Evolutionary conservation across 805 yeast species (phyloP), one percentile per base, ranked within the genome.

Genomic region (Saccharomycopsis fermentans): DNA sequence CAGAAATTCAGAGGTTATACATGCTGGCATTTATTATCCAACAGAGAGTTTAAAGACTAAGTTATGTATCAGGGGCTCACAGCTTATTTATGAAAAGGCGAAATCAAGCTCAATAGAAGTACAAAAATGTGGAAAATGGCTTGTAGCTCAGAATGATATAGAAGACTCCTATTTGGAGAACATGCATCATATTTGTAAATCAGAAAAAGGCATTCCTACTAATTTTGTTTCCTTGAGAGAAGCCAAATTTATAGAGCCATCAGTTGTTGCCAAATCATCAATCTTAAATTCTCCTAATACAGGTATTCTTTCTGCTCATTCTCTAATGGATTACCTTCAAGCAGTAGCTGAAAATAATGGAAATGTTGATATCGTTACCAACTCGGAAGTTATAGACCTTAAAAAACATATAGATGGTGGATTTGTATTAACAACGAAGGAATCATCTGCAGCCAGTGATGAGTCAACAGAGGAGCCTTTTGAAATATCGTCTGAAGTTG

Each of bases 1-100:
- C n/a, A 74, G 97, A 56, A 90, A 90, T 73, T 87, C 96, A 1
- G 97, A 91, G 67, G 97, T 91, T 27, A 85, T 90, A 26, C 97
- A 90, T 71, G 96, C 96, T 0, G 97, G 96, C 0, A 66, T 90
- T 6, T 91, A 91, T 68, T 86, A 87, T 66, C 95, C 96, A 0
- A 71, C 74, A 9, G 79, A 80, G 59, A 77, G 86, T 1, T 73
- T 91, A 57, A 86, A 88, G 66, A 81, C 88, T 0, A 70, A 74
- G 63, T 70, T 90, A 32, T 91, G 97, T 65, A 74, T 90, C 36
- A 76, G 78, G 40, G 97, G 97, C 0, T 90, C 87, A 65, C 70
- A 81, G 14, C 70, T 83, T 69, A 74, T 90, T 12, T 90, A 90
- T 68, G 77, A 73, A 34, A 70, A 70, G 5, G 73, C 73, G 1